Percentiles rank a stretch among this genome's conserved stretches.
Conservation (phyloP, 225 moss, liverwort and hornwort species). For the Straminergon stramineum region DNA sequence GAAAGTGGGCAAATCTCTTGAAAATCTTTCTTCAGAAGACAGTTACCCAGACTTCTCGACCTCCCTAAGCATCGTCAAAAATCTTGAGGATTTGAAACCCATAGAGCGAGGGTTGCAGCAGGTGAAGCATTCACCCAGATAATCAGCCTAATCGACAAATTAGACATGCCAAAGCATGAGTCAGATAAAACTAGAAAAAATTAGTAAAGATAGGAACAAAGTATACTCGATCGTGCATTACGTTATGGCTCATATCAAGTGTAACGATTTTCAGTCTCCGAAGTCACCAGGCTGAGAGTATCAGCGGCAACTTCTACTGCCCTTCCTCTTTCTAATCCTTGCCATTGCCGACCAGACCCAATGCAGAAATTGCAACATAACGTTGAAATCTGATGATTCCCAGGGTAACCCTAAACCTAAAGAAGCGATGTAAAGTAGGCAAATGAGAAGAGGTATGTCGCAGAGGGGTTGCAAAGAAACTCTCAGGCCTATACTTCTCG, state of each 20-base stretch:
- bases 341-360: background rate
- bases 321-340: conserved; percentile 62
- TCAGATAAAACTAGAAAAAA: background rate
- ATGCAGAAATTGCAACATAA: background rate
- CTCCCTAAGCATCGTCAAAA: background rate
- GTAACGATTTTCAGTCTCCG: conserved; percentile 46
- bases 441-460: conserved; percentile 12
- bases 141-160: background rate
- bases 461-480: background rate
- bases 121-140: background rate
- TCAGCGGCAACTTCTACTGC: conserved; percentile 50
- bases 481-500: conserved; percentile 65
- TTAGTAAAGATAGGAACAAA: background rate
- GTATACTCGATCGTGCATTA: background rate
- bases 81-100: background rate
- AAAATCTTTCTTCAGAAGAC: background rate
- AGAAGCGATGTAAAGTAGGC: background rate
- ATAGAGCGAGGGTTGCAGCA: background rate
- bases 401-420: background rate
- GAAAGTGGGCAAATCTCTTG: background rate
- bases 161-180: background rate
- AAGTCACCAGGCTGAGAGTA: conserved; percentile 29
- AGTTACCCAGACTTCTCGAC: background rate
- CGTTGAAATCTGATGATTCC: too few relatives aligned
- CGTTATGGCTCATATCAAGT: conserved; percentile 56